These are phyloP conservation scores for Pythium rishiriense DNA, from an alignment of 352 stramenopile genomes.

Conservation along the genomic window DNA sequence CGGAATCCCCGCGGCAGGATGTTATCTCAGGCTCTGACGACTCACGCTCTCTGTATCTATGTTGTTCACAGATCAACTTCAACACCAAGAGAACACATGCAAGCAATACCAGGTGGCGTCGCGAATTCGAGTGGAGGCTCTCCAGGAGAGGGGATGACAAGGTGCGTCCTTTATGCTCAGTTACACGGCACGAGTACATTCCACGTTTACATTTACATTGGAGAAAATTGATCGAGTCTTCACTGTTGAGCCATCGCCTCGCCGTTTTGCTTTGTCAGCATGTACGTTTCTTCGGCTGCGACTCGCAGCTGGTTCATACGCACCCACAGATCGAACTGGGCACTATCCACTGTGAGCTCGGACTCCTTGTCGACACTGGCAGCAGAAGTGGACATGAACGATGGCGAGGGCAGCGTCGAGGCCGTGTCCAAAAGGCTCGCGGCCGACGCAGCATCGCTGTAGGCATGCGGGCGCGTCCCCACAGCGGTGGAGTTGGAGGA, in stretches of 20 bases:
- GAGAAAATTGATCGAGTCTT: too few relatives aligned
- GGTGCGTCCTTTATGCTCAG: too few relatives aligned
- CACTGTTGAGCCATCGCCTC: too few relatives aligned
- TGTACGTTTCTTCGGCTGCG: slow-evolving; percentile 8
- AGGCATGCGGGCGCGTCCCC: slow-evolving; percentile 9
- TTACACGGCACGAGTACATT: too few relatives aligned
- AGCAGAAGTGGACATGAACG: too few relatives aligned
- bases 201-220: too few relatives aligned
- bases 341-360: background rate
- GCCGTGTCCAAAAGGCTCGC: too few relatives aligned
- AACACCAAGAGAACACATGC: background rate
- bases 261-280: slow-evolving; percentile 8
- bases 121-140: too few relatives aligned
- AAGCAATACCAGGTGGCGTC: too few relatives aligned
- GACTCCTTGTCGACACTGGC: background rate
- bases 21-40: background rate
- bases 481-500: slow-evolving; percentile 4
- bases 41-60: too few relatives aligned
- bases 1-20: background rate
- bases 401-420: too few relatives aligned
- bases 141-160: too few relatives aligned
- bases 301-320: slow-evolving; percentile 11
- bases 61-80: background rate
- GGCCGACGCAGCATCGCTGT: background rate
- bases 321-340: slow-evolving; percentile 5